A percentile compares a stretch with the other conserved stretches of the same genome.
Evolutionary conservation across 2,329 filamentous ascomycete species (phyloP).

Genomic region (Monosporascus sp.): DNA sequence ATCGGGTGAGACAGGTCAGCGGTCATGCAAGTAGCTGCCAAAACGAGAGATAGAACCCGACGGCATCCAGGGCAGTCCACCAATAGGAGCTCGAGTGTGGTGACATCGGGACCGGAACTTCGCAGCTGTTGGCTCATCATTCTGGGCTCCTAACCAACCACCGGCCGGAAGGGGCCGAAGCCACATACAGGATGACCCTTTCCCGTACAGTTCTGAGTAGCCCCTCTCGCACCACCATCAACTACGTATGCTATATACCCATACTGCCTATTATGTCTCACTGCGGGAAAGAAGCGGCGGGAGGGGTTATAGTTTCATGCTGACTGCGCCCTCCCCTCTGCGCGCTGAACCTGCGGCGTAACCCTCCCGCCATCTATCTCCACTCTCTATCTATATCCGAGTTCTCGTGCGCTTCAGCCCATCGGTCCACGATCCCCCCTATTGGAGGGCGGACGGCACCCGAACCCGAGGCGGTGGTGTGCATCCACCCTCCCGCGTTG

Average conservation of each 20-base stretch:
- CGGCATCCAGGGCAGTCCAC: background rate
- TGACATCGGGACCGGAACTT: background rate
- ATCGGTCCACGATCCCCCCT: background rate
- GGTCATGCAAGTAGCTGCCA: background rate
- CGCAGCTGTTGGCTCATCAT: no score
- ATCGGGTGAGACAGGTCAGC: background rate
- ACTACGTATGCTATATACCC: background rate
- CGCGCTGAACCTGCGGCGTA: background rate
- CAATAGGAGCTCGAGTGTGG: background rate
- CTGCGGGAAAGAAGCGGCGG: background rate
- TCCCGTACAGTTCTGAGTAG: no score
- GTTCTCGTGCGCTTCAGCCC: no score
- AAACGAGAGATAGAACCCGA: background rate
- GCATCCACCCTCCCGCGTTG: background rate
- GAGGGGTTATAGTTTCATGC: background rate
- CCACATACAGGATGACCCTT: no score
- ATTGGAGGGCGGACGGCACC: background rate
- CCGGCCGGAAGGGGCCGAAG: background rate
- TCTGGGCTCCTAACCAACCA: background rate
- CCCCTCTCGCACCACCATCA: background rate
- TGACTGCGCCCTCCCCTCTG: background rate
- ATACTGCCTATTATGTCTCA: background rate
- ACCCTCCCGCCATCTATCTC: background rate
- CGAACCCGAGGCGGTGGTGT: background rate
- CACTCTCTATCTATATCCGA: background rate